Percentiles rank a stretch among this genome's conserved stretches.
phyloP scores from a whole-genome alignment of 805 yeast genomes.

The Saturnispora serradocipensis region DNA sequence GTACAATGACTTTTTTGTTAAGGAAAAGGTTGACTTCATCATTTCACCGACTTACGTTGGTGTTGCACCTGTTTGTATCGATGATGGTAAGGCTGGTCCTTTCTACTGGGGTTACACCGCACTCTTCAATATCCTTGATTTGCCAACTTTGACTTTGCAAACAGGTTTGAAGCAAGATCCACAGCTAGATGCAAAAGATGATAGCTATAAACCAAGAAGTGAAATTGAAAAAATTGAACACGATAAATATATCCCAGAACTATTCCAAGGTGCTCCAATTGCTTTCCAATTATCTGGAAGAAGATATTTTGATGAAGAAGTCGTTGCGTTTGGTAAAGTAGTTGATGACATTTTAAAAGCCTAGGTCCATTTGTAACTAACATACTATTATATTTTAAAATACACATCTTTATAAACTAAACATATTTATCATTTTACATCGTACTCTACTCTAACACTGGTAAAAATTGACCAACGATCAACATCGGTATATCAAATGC shows the following conservation, averaged over 20 bases:
- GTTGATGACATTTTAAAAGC: slow-evolving; percentile 20
- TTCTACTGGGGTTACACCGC: slow-evolving; percentile 78
- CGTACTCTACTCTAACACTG: slow-evolving; percentile 35
- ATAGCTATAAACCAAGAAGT: slow-evolving; percentile 33
- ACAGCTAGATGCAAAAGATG: slow-evolving; percentile 39
- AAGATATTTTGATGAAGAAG: slow-evolving; percentile 50
- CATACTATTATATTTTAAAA: background rate
- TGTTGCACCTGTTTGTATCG: slow-evolving; percentile 60
- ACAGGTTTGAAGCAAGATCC: slow-evolving; percentile 51
- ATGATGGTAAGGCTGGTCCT: slow-evolving; percentile 33
- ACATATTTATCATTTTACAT: background rate
- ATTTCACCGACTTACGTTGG: slow-evolving; percentile 61
- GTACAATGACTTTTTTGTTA: slow-evolving; percentile 44
- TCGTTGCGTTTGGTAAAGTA: slow-evolving; percentile 31
- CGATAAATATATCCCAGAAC: slow-evolving; percentile 37
- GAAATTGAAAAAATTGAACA: slow-evolving; percentile 41
- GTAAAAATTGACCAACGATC: slow-evolving; percentile 73
- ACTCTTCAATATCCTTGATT: slow-evolving; percentile 62
- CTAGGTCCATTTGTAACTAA: slow-evolving; percentile 3
- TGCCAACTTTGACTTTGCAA: slow-evolving; percentile 58
- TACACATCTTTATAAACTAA: background rate
- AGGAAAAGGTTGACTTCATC: slow-evolving; percentile 53
- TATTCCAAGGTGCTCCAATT: slow-evolving; percentile 45
- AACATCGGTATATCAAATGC: slow-evolving; percentile 79
- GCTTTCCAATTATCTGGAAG: slow-evolving; percentile 45